Conservation (phyloP, 306 rosid genomes). For the Cicer chorassanicum region DNA sequence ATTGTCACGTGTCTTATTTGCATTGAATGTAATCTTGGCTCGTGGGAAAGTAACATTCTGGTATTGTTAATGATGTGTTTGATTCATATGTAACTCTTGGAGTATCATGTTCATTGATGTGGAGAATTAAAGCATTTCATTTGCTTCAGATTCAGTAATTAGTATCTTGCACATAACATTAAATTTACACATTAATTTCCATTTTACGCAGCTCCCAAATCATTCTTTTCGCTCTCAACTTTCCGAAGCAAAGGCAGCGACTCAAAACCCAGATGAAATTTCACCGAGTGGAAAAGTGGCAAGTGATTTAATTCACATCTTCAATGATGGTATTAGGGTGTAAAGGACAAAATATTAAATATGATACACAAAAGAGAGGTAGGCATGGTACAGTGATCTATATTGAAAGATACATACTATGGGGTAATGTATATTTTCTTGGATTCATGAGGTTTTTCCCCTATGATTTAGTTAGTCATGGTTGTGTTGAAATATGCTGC, state of each 20-base stretch:
- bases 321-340: slow-evolving; percentile 53
- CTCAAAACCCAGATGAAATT: slow-evolving; percentile 75
- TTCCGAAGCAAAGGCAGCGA: slow-evolving; percentile 97
- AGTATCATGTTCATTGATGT: slow-evolving; percentile 34
- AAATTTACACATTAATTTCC: slow-evolving; percentile 30
- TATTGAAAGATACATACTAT: slow-evolving; percentile 55
- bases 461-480: slow-evolving; percentile 64
- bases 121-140: slow-evolving; percentile 1
- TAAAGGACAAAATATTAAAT: slow-evolving; percentile 52
- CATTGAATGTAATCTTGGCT: slow-evolving; percentile 25
- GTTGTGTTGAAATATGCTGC: slow-evolving; percentile 70
- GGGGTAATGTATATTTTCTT: slow-evolving; percentile 70
- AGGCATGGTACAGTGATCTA: slow-evolving; percentile 57
- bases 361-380: slow-evolving; percentile 55
- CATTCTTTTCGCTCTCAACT: slow-evolving; percentile 91
- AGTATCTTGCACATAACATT: slow-evolving; percentile 39
- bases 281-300: slow-evolving; percentile 34
- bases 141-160: slow-evolving; percentile 4
- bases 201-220: slow-evolving; percentile 82
- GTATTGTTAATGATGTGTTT: slow-evolving; percentile 8
- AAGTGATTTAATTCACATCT: slow-evolving; percentile 52
- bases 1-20: slow-evolving; percentile 11
- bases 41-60: slow-evolving; percentile 2
- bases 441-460: slow-evolving; percentile 64
- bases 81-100: slow-evolving; percentile 24